A percentile compares a stretch with the other conserved stretches of the same genome.
These are phyloP conservation scores for Aspergillaceae sp. DNA, from an alignment of 2,329 filamentous ascomycete genomes.

Conservation along the genomic window DNA sequence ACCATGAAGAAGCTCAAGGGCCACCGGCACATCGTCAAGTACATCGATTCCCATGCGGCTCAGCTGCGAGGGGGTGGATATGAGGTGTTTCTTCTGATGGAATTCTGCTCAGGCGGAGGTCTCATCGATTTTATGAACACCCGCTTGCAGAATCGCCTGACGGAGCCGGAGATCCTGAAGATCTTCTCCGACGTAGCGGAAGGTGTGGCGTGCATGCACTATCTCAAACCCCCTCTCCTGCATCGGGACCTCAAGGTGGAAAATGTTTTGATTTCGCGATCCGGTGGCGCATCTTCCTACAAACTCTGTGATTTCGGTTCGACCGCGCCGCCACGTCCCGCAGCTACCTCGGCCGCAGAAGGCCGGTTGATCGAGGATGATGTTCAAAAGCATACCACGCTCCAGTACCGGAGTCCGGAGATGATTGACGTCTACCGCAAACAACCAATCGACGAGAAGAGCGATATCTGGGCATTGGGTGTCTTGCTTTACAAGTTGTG, in stretches of 20 bases:
- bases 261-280: conserved; percentile 80
- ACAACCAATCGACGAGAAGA: conserved; percentile 95
- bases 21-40: conserved; percentile 90
- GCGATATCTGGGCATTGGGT: conserved; percentile 94
- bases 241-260: conserved; percentile 97
- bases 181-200: conserved; percentile 96
- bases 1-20: conserved; percentile 99
- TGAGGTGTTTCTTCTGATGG: conserved; percentile 97
- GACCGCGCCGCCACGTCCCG: conserved; percentile 70
- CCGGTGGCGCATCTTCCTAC: conserved; percentile 62
- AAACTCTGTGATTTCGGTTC: conserved; percentile 99
- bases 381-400: conserved; percentile 89
- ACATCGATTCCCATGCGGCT: conserved; percentile 96
- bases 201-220: conserved; percentile 98
- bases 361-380: conserved; percentile 93
- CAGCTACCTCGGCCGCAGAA: conserved; percentile 77
- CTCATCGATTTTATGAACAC: conserved; percentile 99
- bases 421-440: conserved; percentile 98
- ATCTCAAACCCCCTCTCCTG: conserved; percentile 83
- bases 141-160: conserved; percentile 86
- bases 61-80: conserved; percentile 88
- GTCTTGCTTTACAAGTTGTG: conserved; percentile 96
- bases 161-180: conserved; percentile 92
- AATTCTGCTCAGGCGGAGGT: conserved; percentile 88
- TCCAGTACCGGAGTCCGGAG: conserved; percentile 95